phyloP scores from a whole-genome alignment of 495 filamentous ascomycete species.

The Neurospora cerealis region DNA sequence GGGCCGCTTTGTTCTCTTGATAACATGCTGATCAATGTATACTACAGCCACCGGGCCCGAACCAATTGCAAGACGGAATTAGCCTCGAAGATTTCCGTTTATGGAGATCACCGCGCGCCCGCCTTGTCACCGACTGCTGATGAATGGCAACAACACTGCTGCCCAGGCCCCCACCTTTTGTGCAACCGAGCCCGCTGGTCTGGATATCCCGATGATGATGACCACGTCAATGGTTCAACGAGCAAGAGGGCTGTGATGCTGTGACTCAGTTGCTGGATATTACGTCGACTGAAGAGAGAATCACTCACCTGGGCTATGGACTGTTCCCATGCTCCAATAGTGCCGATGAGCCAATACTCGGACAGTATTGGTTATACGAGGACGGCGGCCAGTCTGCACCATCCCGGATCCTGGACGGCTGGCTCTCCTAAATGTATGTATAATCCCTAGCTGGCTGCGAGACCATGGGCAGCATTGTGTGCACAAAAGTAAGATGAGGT shows the following conservation, averaged over 20 bases:
- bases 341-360: neutral
- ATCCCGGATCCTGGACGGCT: neutral
- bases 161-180: neutral
- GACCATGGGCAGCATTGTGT: neutral
- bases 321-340: neutral
- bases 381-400: neutral
- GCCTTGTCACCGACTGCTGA: neutral
- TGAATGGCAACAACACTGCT: neutral
- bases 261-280: neutral
- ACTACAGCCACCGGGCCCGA: neutral
- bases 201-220: neutral
- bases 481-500: neutral
- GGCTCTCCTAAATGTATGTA: neutral
- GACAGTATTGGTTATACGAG: neutral
- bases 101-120: slow-evolving; percentile 4
- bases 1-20: neutral
- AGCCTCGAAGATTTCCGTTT: slow-evolving; percentile 13
- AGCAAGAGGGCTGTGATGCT: neutral
- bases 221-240: neutral
- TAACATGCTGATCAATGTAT: neutral
- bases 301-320: neutral
- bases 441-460: neutral
- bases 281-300: neutral
- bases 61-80: slow-evolving; percentile 14
- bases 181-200: neutral